Conservation (phyloP, 768 basidiomycete genomes). For the Collybia mongolica region DNA sequence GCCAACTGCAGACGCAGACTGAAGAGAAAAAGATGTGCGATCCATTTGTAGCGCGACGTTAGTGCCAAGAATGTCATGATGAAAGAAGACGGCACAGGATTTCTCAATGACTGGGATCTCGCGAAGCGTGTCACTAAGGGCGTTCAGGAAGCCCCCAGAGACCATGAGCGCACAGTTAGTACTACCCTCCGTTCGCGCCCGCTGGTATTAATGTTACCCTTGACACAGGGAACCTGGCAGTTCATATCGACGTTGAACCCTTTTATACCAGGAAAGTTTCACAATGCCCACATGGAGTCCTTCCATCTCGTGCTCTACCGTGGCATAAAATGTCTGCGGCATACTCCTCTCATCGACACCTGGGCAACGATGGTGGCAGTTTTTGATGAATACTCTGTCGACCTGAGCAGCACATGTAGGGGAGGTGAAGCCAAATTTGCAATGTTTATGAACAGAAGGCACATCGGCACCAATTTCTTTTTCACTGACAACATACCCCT, state of each 20-base stretch:
- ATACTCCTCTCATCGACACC: neutral
- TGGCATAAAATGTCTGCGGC: neutral
- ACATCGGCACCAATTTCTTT: neutral
- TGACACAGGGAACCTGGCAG: conserved; percentile 2
- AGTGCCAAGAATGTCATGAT: conserved; percentile 2
- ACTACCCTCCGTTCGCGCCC: neutral
- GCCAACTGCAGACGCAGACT: no score
- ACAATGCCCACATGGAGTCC: neutral
- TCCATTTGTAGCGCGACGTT: no score
- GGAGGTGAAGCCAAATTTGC: conserved; percentile 1
- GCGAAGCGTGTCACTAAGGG: neutral
- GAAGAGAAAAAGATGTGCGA: no score
- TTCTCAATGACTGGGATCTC: conserved; percentile 6
- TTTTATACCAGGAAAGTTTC: neutral
- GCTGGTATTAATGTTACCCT: neutral
- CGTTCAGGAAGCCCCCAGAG: neutral
- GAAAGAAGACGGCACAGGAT: neutral
- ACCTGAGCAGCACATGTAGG: neutral
- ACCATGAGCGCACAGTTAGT: neutral
- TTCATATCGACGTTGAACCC: conserved; percentile 4
- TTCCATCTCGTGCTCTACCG: neutral
- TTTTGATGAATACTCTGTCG: neutral
- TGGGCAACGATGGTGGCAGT: neutral
- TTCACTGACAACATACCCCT: neutral
- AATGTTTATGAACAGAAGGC: neutral